Evolutionary conservation across 2,329 filamentous ascomycete species (phyloP), one percentile per base, ranked within the genome.

Genomic region (Mycogone perniciosa): DNA sequence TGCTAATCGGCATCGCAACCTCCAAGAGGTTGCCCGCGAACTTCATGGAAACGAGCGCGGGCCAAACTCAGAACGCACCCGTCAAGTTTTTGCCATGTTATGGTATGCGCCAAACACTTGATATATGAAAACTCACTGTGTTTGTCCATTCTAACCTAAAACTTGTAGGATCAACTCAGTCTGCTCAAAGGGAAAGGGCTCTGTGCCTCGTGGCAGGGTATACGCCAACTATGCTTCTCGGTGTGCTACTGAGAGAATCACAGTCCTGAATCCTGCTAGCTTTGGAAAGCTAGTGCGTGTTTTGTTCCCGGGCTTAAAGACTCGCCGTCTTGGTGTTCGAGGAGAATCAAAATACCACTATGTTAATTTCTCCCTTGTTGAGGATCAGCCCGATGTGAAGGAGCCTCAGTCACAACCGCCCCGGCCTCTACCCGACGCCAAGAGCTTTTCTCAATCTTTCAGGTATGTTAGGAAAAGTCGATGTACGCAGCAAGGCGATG

Each of bases 271-370:
- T 64, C 93, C 93, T 39, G 93, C 93, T 7, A 97, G 92, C 30
- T 99, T 99, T 69, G 93, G 93, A 51, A 99, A 99, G 69, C 81
- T 99, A 40, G 93, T 99, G 33, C 84, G 93, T 31, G 92, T 99
- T 37, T 86, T 99, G 46, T 99, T 97, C 61, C 92, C 93, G 0
- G 92, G 91, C 39, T 85, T 99, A 26, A 92, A 95, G 70, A 99
- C 93, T 31, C 81, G 93, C 53, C 82, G 93, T 57, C 76, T 99
- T 9, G 93, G 93, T 56, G 91, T 97, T 43, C 84, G 93, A 48
- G 93, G 93, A 57, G 92, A 97, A 71, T 99, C 93, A 10, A 99
- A 99, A 67, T 99, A 99, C 67, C 93, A 99, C 69, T 99, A 99
- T 62, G 82, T 85, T 43, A 84, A 84, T 62, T 86, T 86, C 60